Conservation (phyloP, 352 stramenopile genomes). For the Globisporangium rhizosaccharum region DNA sequence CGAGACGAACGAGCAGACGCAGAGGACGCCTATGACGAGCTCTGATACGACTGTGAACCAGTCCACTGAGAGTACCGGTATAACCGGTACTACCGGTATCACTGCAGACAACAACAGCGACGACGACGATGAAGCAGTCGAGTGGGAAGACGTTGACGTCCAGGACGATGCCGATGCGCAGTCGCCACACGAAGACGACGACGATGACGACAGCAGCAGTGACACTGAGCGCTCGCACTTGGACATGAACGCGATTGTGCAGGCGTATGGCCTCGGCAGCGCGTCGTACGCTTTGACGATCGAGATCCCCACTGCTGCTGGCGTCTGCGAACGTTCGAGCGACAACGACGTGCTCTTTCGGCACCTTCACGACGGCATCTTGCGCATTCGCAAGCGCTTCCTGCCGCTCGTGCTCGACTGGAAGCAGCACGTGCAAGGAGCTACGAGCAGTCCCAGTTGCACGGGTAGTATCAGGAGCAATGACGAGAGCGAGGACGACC, state of each 20-base stretch:
- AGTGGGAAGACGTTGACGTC: conserved; percentile 5
- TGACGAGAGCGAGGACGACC: conserved; percentile 4
- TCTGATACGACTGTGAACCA: conserved; percentile 19
- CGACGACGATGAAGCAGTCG: conserved; percentile 8
- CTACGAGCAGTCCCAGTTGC: too few species aligned
- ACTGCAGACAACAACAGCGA: conserved; percentile 6
- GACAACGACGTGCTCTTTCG: conserved; percentile 71
- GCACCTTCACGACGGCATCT: conserved; percentile 39
- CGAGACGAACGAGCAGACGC: neutral
- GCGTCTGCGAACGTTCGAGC: conserved; percentile 43
- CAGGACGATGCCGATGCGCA: conserved; percentile 12
- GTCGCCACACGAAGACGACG: conserved; percentile 13
- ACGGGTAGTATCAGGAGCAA: neutral
- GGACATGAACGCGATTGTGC: conserved; percentile 78
- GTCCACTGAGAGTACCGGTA: too few species aligned
- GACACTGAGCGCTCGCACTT: conserved; percentile 17
- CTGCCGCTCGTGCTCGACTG: conserved; percentile 61
- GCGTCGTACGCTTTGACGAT: conserved; percentile 73
- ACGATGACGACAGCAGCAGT: conserved; percentile 5
- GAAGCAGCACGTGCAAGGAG: conserved; percentile 11
- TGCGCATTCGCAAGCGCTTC: conserved; percentile 67
- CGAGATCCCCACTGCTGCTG: conserved; percentile 39
- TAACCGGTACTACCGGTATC: too few species aligned
- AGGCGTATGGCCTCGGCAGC: conserved; percentile 68
- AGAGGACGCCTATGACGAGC: conserved; percentile 2